A percentile compares a stretch with the other conserved stretches of the same genome.
These are phyloP conservation scores for Septoria petroselini DNA, from an alignment of 2,329 filamentous ascomycete genomes.

Conservation along the genomic window DNA sequence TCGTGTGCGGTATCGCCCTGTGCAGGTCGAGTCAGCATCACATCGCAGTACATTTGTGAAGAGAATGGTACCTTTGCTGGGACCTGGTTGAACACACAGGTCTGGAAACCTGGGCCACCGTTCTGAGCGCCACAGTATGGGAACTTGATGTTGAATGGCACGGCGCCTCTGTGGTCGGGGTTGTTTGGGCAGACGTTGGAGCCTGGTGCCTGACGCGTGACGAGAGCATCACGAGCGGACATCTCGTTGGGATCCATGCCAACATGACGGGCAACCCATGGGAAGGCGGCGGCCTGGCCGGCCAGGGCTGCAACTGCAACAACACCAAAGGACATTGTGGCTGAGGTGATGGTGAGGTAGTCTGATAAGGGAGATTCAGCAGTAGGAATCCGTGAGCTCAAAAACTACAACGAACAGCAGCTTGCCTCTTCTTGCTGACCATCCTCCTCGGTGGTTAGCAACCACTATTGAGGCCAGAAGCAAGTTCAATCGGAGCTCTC, in stretches of 20 bases:
- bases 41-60: conserved; percentile 11
- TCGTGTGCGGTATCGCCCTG: conserved; percentile 42
- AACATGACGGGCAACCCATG: conserved; percentile 39
- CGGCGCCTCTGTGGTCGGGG: conserved; percentile 40
- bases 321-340: conserved; percentile 13
- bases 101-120: conserved; percentile 42
- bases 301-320: conserved; percentile 27
- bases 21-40: conserved; percentile 12
- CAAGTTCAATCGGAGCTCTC: background rate
- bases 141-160: conserved; percentile 36
- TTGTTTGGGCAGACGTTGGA: conserved; percentile 41
- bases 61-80: conserved; percentile 40
- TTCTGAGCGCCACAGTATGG: conserved; percentile 42
- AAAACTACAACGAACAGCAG: background rate
- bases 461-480: background rate
- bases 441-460: background rate
- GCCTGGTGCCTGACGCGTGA: conserved; percentile 22
- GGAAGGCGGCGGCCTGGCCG: conserved; percentile 38
- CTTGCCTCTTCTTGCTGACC: background rate
- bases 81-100: conserved; percentile 39
- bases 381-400: background rate
- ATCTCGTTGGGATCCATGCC: conserved; percentile 19
- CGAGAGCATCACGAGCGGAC: conserved; percentile 37
- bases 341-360: background rate
- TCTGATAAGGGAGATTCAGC: background rate